Evolutionary conservation across 495 filamentous ascomycete genomes (phyloP).

Genomic region (Penicillium fimorum): DNA sequence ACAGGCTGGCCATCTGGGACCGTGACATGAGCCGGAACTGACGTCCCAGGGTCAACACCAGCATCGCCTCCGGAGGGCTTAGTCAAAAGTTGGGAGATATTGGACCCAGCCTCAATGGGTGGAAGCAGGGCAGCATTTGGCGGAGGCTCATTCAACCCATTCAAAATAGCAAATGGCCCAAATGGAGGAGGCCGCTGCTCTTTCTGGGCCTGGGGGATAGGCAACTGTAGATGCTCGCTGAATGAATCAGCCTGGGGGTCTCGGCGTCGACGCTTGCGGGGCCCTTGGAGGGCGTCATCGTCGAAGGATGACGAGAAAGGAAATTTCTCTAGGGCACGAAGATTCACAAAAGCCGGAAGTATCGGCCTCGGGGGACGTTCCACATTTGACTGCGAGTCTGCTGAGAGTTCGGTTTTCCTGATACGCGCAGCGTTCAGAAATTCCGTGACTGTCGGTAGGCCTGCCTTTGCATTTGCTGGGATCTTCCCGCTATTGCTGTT

Average conservation of each 20-base stretch:
- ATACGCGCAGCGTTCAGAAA: slow-evolving; percentile 35
- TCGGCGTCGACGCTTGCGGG: slow-evolving; percentile 43
- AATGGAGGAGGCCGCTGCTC: slow-evolving; percentile 50
- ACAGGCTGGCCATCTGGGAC: slow-evolving; percentile 26
- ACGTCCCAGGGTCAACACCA: slow-evolving; percentile 24
- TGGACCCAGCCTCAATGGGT: slow-evolving; percentile 59
- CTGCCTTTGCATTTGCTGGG: slow-evolving; percentile 25
- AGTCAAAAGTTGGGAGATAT: slow-evolving; percentile 41
- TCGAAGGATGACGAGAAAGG: slow-evolving; percentile 45
- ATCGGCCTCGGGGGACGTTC: slow-evolving; percentile 44
- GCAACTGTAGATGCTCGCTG: slow-evolving; percentile 51
- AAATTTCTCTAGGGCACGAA: slow-evolving; percentile 46
- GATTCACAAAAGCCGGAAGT: slow-evolving; percentile 48
- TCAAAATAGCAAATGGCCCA: slow-evolving; percentile 62
- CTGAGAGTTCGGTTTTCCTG: slow-evolving; percentile 34
- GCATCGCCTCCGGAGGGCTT: slow-evolving; percentile 34
- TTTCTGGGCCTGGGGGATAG: slow-evolving; percentile 46
- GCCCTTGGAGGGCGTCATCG: slow-evolving; percentile 35
- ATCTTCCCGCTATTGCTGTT: slow-evolving; percentile 30
- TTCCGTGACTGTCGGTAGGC: slow-evolving; percentile 36
- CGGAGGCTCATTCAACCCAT: slow-evolving; percentile 73
- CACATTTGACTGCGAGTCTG: slow-evolving; percentile 33
- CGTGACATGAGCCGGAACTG: slow-evolving; percentile 20
- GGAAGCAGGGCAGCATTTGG: slow-evolving; percentile 71
- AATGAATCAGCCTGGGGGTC: slow-evolving; percentile 46